Evolutionary conservation across 2,329 filamentous ascomycete genomes (phyloP).

Genomic region (Chalaropsis ovoidea): DNA sequence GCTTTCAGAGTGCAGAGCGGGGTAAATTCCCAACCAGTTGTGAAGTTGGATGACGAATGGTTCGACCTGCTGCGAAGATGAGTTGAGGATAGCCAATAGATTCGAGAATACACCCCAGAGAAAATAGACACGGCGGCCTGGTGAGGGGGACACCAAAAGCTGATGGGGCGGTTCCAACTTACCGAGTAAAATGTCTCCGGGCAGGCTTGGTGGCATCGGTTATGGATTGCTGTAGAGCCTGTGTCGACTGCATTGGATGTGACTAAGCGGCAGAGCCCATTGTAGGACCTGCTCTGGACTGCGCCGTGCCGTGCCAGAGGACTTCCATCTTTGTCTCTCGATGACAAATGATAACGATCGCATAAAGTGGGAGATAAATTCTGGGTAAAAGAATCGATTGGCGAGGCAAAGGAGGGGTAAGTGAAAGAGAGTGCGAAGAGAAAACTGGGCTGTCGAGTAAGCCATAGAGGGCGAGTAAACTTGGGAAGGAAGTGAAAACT

Average conservation of each 20-base stretch:
- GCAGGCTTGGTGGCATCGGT: neutral
- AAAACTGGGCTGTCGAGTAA: neutral
- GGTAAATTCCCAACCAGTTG: neutral
- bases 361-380: neutral
- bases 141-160: neutral
- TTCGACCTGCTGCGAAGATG: neutral
- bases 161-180: neutral
- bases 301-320: neutral
- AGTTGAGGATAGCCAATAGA: neutral
- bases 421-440: neutral
- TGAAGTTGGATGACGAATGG: neutral
- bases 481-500: constrained; percentile 16
- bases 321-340: neutral
- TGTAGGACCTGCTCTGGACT: neutral
- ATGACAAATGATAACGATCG: neutral
- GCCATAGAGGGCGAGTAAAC: neutral
- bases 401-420: neutral
- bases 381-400: neutral
- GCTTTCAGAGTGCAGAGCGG: neutral
- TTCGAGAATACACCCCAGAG: neutral
- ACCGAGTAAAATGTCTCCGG: neutral
- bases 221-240: neutral
- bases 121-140: neutral
- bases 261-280: neutral
- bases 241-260: neutral